Conservation (phyloP, 2,329 filamentous ascomycete genomes). For the Bipolaris bicolor region DNA sequence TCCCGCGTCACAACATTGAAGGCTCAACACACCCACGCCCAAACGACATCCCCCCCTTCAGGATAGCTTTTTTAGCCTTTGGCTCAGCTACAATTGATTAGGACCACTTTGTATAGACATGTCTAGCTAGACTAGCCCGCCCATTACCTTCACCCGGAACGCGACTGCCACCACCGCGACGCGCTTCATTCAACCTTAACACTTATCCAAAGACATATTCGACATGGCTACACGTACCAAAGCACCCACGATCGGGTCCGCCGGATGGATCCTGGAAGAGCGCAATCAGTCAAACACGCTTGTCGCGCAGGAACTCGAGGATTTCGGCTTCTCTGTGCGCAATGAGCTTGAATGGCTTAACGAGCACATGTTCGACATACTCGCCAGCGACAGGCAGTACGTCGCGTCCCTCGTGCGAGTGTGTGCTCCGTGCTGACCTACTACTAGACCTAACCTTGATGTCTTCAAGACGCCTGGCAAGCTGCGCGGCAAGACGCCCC, state of each 20-base stretch:
- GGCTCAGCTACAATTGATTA: slow-evolving; percentile 20
- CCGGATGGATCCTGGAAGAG: slow-evolving; percentile 85
- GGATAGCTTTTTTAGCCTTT: slow-evolving; percentile 19
- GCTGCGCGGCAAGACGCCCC: slow-evolving; percentile 79
- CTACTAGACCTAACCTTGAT: slow-evolving; percentile 79
- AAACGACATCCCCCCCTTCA: slow-evolving; percentile 18
- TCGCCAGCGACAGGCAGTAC: slow-evolving; percentile 84
- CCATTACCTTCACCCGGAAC: slow-evolving; percentile 12
- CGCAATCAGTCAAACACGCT: slow-evolving; percentile 78
- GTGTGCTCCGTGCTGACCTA: slow-evolving; percentile 32
- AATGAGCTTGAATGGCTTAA: slow-evolving; percentile 99
- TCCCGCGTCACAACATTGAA: slow-evolving; percentile 27
- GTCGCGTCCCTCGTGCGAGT: slow-evolving; percentile 46
- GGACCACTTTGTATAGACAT: slow-evolving; percentile 23
- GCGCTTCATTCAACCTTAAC: slow-evolving; percentile 29
- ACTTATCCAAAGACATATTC: slow-evolving; percentile 15
- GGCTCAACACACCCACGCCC: slow-evolving; percentile 18
- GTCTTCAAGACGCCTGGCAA: slow-evolving; percentile 95
- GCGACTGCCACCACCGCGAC: slow-evolving; percentile 29
- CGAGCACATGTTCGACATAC: slow-evolving; percentile 96
- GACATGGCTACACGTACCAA: slow-evolving; percentile 45
- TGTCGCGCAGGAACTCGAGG: slow-evolving; percentile 81
- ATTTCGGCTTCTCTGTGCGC: slow-evolving; percentile 88
- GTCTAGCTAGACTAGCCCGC: slow-evolving; percentile 22
- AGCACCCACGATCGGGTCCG: slow-evolving; percentile 71